These are phyloP conservation scores for Hemisphaericaspora nanyangensis DNA, from an alignment of 805 yeast species.

Conservation along the genomic window DNA sequence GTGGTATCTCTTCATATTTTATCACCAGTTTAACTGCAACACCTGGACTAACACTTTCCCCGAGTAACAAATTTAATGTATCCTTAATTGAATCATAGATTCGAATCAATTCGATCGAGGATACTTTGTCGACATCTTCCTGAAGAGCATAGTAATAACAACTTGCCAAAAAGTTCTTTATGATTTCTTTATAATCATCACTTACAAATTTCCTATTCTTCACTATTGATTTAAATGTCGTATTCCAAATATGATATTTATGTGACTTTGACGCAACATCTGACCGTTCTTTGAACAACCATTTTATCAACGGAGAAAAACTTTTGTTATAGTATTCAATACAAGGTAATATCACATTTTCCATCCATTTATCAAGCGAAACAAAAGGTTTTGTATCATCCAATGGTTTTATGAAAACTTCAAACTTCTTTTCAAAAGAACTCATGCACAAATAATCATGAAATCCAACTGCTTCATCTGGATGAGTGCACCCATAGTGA, in stretches of 20 bases:
- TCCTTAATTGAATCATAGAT: slow-evolving; percentile 26
- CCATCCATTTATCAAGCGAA: slow-evolving; percentile 20
- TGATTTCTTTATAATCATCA: slow-evolving; percentile 10
- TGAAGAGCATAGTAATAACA: slow-evolving; percentile 19
- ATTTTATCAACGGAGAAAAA: slow-evolving; percentile 21
- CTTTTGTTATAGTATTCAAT: slow-evolving; percentile 16
- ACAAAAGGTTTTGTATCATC: slow-evolving; percentile 11
- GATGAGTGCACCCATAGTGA: slow-evolving; percentile 16
- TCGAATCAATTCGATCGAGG: slow-evolving; percentile 24
- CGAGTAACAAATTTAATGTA: slow-evolving; percentile 14
- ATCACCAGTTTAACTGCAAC: background rate
- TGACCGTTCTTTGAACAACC: slow-evolving; percentile 17
- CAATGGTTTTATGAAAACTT: slow-evolving; percentile 22
- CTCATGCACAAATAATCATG: slow-evolving; percentile 13
- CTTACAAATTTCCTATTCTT: slow-evolving; percentile 6
- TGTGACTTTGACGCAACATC: background rate
- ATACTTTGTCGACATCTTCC: slow-evolving; percentile 10
- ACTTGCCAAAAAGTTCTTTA: slow-evolving; percentile 17
- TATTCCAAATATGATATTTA: slow-evolving; percentile 21
- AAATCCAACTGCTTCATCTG: slow-evolving; percentile 5
- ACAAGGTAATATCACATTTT: slow-evolving; percentile 27
- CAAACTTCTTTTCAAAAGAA: slow-evolving; percentile 15
- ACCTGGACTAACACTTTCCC: background rate
- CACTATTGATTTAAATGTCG: slow-evolving; percentile 13
- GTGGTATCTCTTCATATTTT: background rate